A percentile compares a stretch with the other conserved stretches of the same genome.
These are phyloP conservation scores for Pichia gijzeniarum DNA, from an alignment of 805 yeast species.

Conservation along the genomic window DNA sequence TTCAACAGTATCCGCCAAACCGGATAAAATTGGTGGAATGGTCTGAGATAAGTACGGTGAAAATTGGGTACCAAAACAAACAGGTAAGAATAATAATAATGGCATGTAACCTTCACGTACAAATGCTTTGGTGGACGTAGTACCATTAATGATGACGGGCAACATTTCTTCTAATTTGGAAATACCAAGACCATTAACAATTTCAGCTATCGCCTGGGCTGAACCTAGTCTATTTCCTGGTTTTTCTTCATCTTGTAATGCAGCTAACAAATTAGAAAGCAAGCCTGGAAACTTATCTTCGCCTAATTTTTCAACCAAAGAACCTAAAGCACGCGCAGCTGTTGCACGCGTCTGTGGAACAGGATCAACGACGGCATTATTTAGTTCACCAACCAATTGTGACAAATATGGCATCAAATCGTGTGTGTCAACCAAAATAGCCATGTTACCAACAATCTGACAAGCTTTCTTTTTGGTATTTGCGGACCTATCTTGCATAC, in stretches of 20 bases:
- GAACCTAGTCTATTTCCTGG: constrained; percentile 94
- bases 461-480: constrained; percentile 88
- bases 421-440: constrained; percentile 82
- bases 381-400: constrained; percentile 72
- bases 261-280: constrained; percentile 69
- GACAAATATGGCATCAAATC: constrained; percentile 82
- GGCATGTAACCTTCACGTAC: constrained; percentile 93
- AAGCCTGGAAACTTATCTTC: constrained; percentile 92
- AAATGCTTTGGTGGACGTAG: constrained; percentile 58
- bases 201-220: constrained; percentile 95
- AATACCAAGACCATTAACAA: constrained; percentile 85
- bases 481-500: constrained; percentile 93
- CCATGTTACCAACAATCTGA: constrained; percentile 98
- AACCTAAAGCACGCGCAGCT: constrained; percentile 95
- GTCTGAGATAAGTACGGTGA: constrained; percentile 81
- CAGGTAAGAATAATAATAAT: constrained; percentile 80
- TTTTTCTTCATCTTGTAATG: constrained; percentile 68
- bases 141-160: constrained; percentile 70
- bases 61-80: constrained; percentile 87
- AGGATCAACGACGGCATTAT: constrained; percentile 96
- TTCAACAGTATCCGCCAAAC: constrained; percentile 86
- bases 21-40: constrained; percentile 87
- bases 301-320: constrained; percentile 91
- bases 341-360: constrained; percentile 96
- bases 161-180: constrained; percentile 81